A percentile compares a stretch with the other conserved stretches of the same genome.
These are phyloP conservation scores for Crucibulum laeve DNA, from an alignment of 768 basidiomycete genomes.

Conservation along the genomic window DNA sequence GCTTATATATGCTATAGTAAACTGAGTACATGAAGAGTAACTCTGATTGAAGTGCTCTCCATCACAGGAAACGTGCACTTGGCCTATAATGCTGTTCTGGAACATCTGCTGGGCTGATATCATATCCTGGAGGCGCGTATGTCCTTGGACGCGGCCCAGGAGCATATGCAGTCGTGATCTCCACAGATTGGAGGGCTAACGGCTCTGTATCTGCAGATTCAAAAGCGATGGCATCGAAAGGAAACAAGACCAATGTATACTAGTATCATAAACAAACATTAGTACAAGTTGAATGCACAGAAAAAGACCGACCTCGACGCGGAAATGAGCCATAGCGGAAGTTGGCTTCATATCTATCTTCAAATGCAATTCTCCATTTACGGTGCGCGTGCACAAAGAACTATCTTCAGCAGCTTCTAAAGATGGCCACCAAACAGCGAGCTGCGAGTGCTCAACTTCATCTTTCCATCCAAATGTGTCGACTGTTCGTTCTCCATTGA, in stretches of 20 bases:
- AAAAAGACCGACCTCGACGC: conserved; percentile 25
- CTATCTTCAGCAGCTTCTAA: conserved; percentile 7
- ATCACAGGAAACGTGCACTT: background rate
- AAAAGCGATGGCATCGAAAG: conserved; percentile 28
- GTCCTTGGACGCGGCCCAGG: conserved; percentile 22
- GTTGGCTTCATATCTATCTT: conserved; percentile 29
- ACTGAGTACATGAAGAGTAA: background rate
- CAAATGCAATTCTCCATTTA: conserved; percentile 35
- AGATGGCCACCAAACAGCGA: conserved; percentile 29
- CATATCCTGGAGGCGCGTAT: conserved; percentile 23
- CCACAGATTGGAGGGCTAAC: conserved; percentile 23
- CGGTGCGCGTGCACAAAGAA: conserved; percentile 9
- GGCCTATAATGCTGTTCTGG: conserved; percentile 2
- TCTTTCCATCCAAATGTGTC: conserved; percentile 16
- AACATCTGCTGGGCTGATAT: conserved; percentile 1
- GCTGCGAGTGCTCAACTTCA: conserved; percentile 20
- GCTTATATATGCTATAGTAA: too few species aligned
- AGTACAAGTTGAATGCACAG: background rate
- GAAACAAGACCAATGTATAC: conserved; percentile 34
- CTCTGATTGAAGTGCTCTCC: background rate
- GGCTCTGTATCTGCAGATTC: conserved; percentile 17
- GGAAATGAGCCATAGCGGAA: conserved; percentile 31
- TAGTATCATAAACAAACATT: conserved; percentile 9
- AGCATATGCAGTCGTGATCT: conserved; percentile 27
- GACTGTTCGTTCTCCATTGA: conserved; percentile 2